These are phyloP conservation scores for Geosiphon pyriformis DNA, from an alignment of 192 early-diverging fungal species.

Conservation along the genomic window DNA sequence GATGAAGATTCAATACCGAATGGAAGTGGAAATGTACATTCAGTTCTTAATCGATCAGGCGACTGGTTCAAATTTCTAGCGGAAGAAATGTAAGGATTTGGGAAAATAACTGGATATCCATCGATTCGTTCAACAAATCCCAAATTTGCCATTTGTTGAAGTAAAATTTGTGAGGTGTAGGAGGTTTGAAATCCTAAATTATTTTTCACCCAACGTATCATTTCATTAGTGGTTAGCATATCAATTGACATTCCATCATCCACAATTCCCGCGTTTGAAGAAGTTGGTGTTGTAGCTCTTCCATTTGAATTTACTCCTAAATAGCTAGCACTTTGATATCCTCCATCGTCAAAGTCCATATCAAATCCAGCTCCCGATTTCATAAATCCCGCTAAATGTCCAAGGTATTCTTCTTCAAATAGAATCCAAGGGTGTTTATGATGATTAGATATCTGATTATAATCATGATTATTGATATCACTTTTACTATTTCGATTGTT, in stretches of 20 bases:
- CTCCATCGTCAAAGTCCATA: background rate
- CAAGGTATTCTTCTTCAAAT: constrained; percentile 40
- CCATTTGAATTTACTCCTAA: constrained; percentile 15
- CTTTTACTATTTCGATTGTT: background rate
- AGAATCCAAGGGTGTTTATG: constrained; percentile 29
- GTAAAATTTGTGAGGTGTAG: constrained; percentile 29
- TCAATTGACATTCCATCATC: constrained; percentile 17
- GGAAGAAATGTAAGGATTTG: constrained; percentile 22
- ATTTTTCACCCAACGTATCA: constrained; percentile 33
- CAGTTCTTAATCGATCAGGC: constrained; percentile 20
- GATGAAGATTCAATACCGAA: constrained; percentile 48
- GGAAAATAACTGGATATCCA: constrained; percentile 37
- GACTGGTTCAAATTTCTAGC: background rate
- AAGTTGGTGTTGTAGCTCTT: constrained; percentile 18
- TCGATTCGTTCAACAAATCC: constrained; percentile 51
- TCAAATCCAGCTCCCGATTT: constrained; percentile 28
- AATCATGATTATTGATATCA: background rate
- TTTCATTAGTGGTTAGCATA: constrained; percentile 27
- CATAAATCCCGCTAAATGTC: constrained; percentile 44
- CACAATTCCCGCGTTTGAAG: constrained; percentile 19
- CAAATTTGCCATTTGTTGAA: constrained; percentile 52
- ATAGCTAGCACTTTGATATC: constrained; percentile 23
- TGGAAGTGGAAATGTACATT: constrained; percentile 45
- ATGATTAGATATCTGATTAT: constrained; percentile 23
- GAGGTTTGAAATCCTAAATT: constrained; percentile 36